Evolutionary conservation across 768 basidiomycete genomes (phyloP).

Genomic region (Termitomyces sp.): DNA sequence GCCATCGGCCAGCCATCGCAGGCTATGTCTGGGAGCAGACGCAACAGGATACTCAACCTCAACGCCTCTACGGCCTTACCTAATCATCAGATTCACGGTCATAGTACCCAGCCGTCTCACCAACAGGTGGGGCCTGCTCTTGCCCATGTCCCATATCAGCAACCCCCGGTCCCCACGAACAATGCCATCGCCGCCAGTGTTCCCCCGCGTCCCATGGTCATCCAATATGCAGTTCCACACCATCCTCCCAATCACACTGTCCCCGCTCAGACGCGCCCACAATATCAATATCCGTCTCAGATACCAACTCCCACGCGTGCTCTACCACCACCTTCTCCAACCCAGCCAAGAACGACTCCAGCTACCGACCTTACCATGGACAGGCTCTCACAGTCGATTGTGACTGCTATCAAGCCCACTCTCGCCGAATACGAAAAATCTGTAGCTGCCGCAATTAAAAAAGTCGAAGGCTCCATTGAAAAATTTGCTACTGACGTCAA

Average conservation of each 20-base stretch:
- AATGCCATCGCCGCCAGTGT: not conserved
- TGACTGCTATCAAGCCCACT: conserved; percentile 5
- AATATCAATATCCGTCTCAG: not conserved
- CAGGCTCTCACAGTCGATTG: not conserved
- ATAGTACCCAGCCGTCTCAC: not conserved
- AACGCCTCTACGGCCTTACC: not conserved
- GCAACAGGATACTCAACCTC: conserved; percentile 1
- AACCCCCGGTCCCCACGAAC: not conserved
- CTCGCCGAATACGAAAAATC: conserved; percentile 9
- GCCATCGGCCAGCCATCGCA: not conserved
- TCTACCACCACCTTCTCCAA: not conserved
- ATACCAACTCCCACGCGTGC: not conserved
- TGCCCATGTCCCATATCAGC: not conserved
- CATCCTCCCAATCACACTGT: not conserved
- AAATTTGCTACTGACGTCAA: conserved; percentile 11
- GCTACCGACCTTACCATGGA: not conserved
- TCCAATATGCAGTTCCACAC: not conserved
- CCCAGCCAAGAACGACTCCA: not conserved
- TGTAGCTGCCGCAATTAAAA: conserved; percentile 9
- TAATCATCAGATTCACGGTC: not conserved
- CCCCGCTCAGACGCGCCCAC: not conserved
- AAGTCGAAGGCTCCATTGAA: conserved; percentile 9
- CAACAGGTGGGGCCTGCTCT: not conserved
- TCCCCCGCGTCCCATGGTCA: conserved; percentile 2
- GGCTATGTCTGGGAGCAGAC: conserved; percentile 2